A percentile compares a stretch with the other conserved stretches of the same genome.
These are phyloP conservation scores for Termitomyces sp. DNA, from an alignment of 768 basidiomycete species.

Conservation along the genomic window DNA sequence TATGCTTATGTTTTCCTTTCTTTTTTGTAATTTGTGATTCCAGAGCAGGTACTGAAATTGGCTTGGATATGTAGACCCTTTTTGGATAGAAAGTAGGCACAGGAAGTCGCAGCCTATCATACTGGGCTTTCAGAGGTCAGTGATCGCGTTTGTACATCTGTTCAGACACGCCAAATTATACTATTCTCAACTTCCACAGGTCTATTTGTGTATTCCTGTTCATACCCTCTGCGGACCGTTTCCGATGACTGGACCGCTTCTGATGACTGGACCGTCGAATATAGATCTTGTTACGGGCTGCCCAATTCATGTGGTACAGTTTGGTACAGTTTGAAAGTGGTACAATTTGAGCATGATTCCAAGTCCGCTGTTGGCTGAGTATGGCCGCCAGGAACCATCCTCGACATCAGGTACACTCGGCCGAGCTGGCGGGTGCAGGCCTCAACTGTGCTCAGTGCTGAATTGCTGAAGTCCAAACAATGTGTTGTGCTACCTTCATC, in stretches of 20 bases:
- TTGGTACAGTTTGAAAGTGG: too few relatives aligned
- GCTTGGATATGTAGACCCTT: conserved; percentile 37
- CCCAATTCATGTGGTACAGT: too few relatives aligned
- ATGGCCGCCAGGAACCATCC: too few relatives aligned
- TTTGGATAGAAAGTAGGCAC: conserved; percentile 32
- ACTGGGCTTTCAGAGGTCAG: conserved; percentile 22
- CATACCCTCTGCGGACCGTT: background rate
- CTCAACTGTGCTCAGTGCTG: too few relatives aligned
- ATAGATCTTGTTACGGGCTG: conserved; percentile 26
- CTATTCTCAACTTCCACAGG: background rate
- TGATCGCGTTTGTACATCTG: conserved; percentile 25
- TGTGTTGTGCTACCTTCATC: too few relatives aligned
- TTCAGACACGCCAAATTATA: background rate
- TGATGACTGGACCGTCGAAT: background rate
- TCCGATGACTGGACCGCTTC: background rate
- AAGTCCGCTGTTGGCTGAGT: too few relatives aligned
- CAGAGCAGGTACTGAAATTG: background rate
- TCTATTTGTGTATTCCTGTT: conserved; percentile 11
- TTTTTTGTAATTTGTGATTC: background rate
- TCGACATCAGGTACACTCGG: too few relatives aligned
- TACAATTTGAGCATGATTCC: too few relatives aligned
- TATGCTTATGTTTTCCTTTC: conserved; percentile 30
- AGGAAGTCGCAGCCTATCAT: conserved; percentile 30
- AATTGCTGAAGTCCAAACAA: too few relatives aligned
- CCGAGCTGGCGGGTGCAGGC: too few relatives aligned